Percentiles rank a stretch among this genome's conserved stretches.
phyloP scores from a whole-genome alignment of 768 basidiomycete genomes.

The Boletus rubroflammeus region DNA sequence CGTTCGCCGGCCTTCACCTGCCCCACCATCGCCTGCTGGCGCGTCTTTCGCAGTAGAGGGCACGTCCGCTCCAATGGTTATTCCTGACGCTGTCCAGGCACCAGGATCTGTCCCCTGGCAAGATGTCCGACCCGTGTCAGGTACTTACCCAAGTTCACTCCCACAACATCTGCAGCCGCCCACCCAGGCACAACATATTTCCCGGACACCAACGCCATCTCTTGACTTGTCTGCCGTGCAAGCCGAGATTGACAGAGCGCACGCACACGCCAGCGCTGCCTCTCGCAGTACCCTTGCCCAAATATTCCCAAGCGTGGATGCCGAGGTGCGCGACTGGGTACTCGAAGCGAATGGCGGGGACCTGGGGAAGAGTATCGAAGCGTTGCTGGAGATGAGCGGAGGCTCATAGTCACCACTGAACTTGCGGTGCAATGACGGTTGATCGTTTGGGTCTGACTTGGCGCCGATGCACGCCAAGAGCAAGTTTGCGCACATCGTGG shows the following conservation, averaged over 20 bases:
- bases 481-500: neutral
- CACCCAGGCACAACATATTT: slow-evolving; percentile 53
- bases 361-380: slow-evolving; percentile 86
- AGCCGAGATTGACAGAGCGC: slow-evolving; percentile 73
- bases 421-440: neutral
- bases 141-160: slow-evolving; percentile 16
- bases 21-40: slow-evolving; percentile 21
- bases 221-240: slow-evolving; percentile 70
- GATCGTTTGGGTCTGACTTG: neutral
- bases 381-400: slow-evolving; percentile 67
- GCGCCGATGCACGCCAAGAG: neutral
- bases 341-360: slow-evolving; percentile 88
- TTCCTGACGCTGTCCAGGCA: slow-evolving; percentile 47
- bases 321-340: slow-evolving; percentile 84
- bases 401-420: slow-evolving; percentile 14
- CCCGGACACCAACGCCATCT: slow-evolving; percentile 65
- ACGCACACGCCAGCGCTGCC: slow-evolving; percentile 68
- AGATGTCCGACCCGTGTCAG: slow-evolving; percentile 9
- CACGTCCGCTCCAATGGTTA: slow-evolving; percentile 36
- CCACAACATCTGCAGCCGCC: slow-evolving; percentile 35
- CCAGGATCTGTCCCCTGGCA: slow-evolving; percentile 51
- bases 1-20: slow-evolving; percentile 53
- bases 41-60: slow-evolving; percentile 39
- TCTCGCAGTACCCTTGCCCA: slow-evolving; percentile 75
- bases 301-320: slow-evolving; percentile 84